These are phyloP conservation scores for Dimargaris xerosporica DNA, from an alignment of 192 early-diverging fungal species.

Conservation along the genomic window DNA sequence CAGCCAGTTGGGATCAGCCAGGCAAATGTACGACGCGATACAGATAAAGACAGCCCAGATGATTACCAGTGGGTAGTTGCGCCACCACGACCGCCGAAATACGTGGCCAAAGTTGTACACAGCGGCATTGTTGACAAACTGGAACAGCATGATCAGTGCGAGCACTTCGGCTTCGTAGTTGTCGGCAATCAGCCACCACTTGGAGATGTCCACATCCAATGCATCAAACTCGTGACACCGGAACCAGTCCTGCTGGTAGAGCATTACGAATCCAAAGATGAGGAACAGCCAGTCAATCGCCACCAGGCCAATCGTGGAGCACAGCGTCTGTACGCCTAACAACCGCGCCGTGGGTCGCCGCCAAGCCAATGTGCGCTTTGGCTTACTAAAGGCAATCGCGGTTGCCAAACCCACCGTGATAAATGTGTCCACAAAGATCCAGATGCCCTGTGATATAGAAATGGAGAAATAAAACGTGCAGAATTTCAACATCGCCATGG, in stretches of 20 bases:
- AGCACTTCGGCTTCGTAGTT: slow-evolving; percentile 49
- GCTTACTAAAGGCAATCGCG: slow-evolving; percentile 46
- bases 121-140: slow-evolving; percentile 49
- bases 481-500: slow-evolving; percentile 48
- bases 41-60: slow-evolving; percentile 39
- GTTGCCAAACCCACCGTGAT: slow-evolving; percentile 44
- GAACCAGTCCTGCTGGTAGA: slow-evolving; percentile 60
- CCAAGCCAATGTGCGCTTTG: slow-evolving; percentile 36
- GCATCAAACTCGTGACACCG: slow-evolving; percentile 68
- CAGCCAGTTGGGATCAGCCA: slow-evolving; percentile 42
- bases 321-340: slow-evolving; percentile 51
- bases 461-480: slow-evolving; percentile 62
- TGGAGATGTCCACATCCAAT: slow-evolving; percentile 35
- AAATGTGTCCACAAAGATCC: slow-evolving; percentile 61
- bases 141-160: slow-evolving; percentile 40
- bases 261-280: slow-evolving; percentile 33
- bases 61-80: slow-evolving; percentile 38
- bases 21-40: slow-evolving; percentile 30
- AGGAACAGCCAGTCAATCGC: slow-evolving; percentile 56
- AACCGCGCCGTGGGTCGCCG: slow-evolving; percentile 61
- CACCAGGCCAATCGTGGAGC: slow-evolving; percentile 50
- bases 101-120: slow-evolving; percentile 47
- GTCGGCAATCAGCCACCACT: slow-evolving; percentile 65
- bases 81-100: slow-evolving; percentile 40
- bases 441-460: slow-evolving; percentile 48